Evolutionary conservation across 495 filamentous ascomycete genomes (phyloP).

Genomic region (Talaromyces ruber): DNA sequence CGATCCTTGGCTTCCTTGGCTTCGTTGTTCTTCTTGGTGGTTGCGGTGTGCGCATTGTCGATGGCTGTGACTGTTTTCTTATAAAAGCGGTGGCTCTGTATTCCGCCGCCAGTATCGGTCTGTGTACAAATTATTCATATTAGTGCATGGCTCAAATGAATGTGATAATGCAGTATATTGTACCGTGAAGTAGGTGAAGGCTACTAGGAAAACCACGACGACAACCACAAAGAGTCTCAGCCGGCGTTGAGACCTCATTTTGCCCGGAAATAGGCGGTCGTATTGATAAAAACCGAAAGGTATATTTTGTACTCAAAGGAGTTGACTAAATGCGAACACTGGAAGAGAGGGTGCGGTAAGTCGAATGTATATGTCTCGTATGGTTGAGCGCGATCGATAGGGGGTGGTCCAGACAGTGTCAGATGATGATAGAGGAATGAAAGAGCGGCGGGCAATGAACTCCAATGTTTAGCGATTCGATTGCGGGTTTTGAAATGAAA

Average conservation of each 20-base stretch:
- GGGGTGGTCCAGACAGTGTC: neutral
- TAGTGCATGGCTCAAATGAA: neutral
- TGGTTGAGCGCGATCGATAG: neutral
- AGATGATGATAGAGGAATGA: neutral
- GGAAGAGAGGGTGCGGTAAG: neutral
- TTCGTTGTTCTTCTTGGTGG: slow-evolving; percentile 20
- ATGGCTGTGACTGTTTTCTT: slow-evolving; percentile 40
- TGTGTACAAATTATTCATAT: slow-evolving; percentile 7
- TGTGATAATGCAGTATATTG: neutral
- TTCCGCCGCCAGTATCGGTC: slow-evolving; percentile 30
- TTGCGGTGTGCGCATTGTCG: slow-evolving; percentile 23
- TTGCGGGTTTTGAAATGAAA: neutral
- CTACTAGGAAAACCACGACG: slow-evolving; percentile 46
- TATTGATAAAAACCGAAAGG: neutral
- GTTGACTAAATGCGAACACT: neutral
- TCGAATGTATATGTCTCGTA: neutral
- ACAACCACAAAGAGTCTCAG: slow-evolving; percentile 50
- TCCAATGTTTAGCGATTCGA: neutral
- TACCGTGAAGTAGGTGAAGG: slow-evolving; percentile 57
- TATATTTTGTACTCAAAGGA: neutral
- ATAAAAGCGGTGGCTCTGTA: slow-evolving; percentile 43
- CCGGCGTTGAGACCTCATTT: slow-evolving; percentile 66
- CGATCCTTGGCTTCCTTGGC: slow-evolving; percentile 27
- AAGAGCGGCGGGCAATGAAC: neutral
- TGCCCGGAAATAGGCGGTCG: slow-evolving; percentile 10